Base-by-base conservation (phyloP, 768 basidiomycete genomes). In the Omphalotus guepiniiformis region DNA sequence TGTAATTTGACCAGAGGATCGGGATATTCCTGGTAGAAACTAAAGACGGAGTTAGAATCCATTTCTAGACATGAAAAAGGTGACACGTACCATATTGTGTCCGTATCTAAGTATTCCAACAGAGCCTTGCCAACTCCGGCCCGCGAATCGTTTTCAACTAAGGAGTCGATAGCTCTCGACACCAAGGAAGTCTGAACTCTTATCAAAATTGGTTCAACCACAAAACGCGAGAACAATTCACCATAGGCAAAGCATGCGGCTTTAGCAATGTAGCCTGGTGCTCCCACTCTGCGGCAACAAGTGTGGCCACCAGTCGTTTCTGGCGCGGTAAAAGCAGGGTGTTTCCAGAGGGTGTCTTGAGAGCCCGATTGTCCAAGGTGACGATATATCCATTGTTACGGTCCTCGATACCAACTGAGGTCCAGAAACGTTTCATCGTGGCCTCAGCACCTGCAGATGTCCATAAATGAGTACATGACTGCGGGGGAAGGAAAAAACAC, bases 281-380 rank as follows among this genome's bases (percentile, higher is more conserved):
- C 58, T 99, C 93, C 96, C 96, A 99, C 70, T 99, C 96, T 47
- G 88, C 78, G 16, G 93, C 96, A 56, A 98, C 83, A 48, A 96
- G 74, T 1, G 89, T 74, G 1, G 94, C 93, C 18, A 88, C 73
- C 23, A 94, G 67, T 34, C 74, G 62, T 60, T 89, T 90, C 51
- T 78, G 71, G 39, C 68, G 64, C 1, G 93, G 93, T 12, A 98
- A 56, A 28, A 83, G 60, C 25, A 99, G 67, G 3, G 73, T 75
- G 37, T 84, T 80, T n/a, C 94, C 94, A 0, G 72, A 76, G 0
- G 94, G 93, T 11, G 95, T 98, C 64, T 90, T 95, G 48, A 99
- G 73, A 1, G 88, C 72, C 28, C 91, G 81, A 55, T 78, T 78
- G 69, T 96, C 94, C 42, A 97, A 73, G 4, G 83, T 89, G 25